Base-by-base conservation (phyloP, 106 monocot genomes). In the Agapanthus africanus region DNA sequence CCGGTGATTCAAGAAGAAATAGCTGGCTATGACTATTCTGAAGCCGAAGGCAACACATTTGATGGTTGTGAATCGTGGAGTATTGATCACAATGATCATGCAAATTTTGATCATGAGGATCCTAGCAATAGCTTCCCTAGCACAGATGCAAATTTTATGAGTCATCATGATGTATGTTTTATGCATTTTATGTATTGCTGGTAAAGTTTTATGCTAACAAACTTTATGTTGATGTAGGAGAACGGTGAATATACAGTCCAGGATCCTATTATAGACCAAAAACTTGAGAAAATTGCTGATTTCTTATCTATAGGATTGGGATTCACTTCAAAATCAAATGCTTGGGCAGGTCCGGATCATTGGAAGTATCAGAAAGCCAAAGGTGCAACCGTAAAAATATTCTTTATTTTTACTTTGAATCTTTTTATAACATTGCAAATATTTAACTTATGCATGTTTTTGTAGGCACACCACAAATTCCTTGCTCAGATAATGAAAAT, bases 271-370 rank as follows among this genome's bases (percentile, higher is more conserved):
- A 71, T 26, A 52, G 80, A 90, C 46, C 70, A 74, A 54, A 85
- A 73, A 34, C 22, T 87, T 50, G 87, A 87, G 9, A 80, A 78
- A 61, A 73, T 93, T 67, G 64, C 79, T 71, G 85, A 76, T 37
- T 92, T 99, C 67, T 76, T 99, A 61, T 87, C 85, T 46, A 70
- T 85, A 63, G 79, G 87, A 64, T 75, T 93, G 70, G 99, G 93
- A 59, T 87, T 89, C 65, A 79, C 77, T 73, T 80, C 87, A 44
- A 90, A 79, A 78, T 66, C 77, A 75, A 99, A 99, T 90, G 82
- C 92, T 11, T 99, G 99, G 99, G 99, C 93, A 36, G 99, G 99
- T 56, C 92, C 92, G 33, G 93, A 93, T 41, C 84, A 99, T 66
- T 99, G 99, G 99, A 99, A 93, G 65, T 99, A 79, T 78, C 84